Conservation (phyloP, 2,329 filamentous ascomycete species). For the Trichophyton mentagrophytes region DNA sequence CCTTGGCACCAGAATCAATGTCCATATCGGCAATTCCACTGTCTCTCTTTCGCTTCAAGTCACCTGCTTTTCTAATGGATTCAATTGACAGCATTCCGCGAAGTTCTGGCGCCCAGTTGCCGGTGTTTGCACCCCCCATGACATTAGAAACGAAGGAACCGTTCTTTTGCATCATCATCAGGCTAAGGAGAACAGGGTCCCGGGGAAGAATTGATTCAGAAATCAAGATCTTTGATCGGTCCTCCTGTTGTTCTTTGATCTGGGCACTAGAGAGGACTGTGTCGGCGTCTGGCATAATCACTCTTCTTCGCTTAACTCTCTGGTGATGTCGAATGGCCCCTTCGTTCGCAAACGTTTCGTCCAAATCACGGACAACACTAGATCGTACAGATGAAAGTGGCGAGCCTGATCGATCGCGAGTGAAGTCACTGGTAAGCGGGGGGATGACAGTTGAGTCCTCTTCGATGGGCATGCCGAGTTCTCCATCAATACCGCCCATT, state of each 20-base stretch:
- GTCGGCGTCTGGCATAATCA: conserved; percentile 67
- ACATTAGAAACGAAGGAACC: conserved; percentile 82
- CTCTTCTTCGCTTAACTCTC: conserved; percentile 64
- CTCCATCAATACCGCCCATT: conserved; percentile 36
- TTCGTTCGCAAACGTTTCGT: conserved; percentile 42
- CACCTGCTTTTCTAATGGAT: conserved; percentile 59
- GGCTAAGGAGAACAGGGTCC: conserved; percentile 70
- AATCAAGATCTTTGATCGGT: conserved; percentile 76
- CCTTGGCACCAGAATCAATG: conserved; percentile 53
- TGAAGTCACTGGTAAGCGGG: conserved; percentile 21
- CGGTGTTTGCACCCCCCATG: conserved; percentile 65
- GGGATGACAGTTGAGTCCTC: conserved; percentile 33
- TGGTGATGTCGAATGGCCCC: conserved; percentile 53
- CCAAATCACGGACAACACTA: conserved; percentile 47
- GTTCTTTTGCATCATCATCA: conserved; percentile 84
- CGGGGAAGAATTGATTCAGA: conserved; percentile 70
- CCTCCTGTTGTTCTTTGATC: conserved; percentile 75
- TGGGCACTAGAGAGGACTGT: conserved; percentile 64
- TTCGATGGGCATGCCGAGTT: conserved; percentile 47
- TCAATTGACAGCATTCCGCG: conserved; percentile 85
- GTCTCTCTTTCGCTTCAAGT: conserved; percentile 88
- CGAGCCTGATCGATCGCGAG: conserved; percentile 36
- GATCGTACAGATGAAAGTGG: conserved; percentile 43
- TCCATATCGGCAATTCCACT: conserved; percentile 72
- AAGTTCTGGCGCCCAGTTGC: conserved; percentile 81